These are phyloP conservation scores for Kazachstania sp. DNA, from an alignment of 1,139 yeast genomes.

Conservation along the genomic window DNA sequence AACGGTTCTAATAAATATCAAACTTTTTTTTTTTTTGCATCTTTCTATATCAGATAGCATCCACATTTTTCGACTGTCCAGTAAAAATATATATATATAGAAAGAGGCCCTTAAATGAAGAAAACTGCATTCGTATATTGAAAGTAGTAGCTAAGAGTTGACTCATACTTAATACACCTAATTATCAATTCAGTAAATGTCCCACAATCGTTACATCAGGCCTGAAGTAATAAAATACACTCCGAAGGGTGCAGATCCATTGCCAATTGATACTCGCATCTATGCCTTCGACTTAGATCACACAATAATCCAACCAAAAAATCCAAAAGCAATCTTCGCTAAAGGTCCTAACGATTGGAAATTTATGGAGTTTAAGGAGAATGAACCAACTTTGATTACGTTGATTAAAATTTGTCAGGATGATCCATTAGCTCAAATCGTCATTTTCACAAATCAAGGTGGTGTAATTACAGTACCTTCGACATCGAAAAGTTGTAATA, in stretches of 20 bases:
- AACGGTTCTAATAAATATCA: too few relatives aligned
- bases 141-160: too few relatives aligned
- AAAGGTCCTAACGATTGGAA: conserved; percentile 27
- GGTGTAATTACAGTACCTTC: conserved; percentile 33
- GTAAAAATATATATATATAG: too few relatives aligned
- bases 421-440: conserved; percentile 34
- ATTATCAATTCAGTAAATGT: conserved; percentile 12
- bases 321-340: conserved; percentile 19
- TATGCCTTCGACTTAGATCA: conserved; percentile 31
- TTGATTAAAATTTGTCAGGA: conserved; percentile 27
- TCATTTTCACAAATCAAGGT: conserved; percentile 86
- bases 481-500: conserved; percentile 44
- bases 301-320: conserved; percentile 26
- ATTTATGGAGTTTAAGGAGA: conserved; percentile 17
- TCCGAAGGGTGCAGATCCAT: conserved; percentile 11
- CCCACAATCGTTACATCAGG: conserved; percentile 24
- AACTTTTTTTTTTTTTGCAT: too few relatives aligned
- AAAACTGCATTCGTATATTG: too few relatives aligned
- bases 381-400: conserved; percentile 11
- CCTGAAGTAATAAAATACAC: conserved; percentile 26
- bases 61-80: too few relatives aligned
- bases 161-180: background rate
- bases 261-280: conserved; percentile 7
- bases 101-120: too few relatives aligned
- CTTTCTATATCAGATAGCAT: too few relatives aligned